Percentiles rank a stretch among this genome's conserved stretches.
These are phyloP conservation scores for Colletotrichum trifolii DNA, from an alignment of 2,329 filamentous ascomycete species.

Conservation along the genomic window DNA sequence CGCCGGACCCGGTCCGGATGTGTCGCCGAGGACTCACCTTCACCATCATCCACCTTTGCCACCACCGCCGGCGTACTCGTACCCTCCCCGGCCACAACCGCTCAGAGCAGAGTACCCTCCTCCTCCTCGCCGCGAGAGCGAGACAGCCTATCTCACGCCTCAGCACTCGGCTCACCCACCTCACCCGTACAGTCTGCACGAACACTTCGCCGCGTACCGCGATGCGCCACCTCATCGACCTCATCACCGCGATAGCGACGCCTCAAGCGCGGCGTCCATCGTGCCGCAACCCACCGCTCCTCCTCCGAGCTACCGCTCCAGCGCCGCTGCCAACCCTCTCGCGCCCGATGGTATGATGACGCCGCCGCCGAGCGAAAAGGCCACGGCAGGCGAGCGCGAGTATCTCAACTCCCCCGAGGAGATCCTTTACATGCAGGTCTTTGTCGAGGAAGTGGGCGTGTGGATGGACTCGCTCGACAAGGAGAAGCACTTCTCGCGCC, in stretches of 20 bases:
- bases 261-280: slow-evolving; percentile 52
- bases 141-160: slow-evolving; percentile 38
- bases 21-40: slow-evolving; percentile 27
- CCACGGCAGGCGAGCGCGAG: slow-evolving; percentile 57
- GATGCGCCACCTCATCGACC: slow-evolving; percentile 36
- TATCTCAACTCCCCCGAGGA: slow-evolving; percentile 82
- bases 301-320: slow-evolving; percentile 41
- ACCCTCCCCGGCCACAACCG: slow-evolving; percentile 15
- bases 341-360: slow-evolving; percentile 50
- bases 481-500: slow-evolving; percentile 85
- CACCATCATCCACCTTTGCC: slow-evolving; percentile 24
- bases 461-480: slow-evolving; percentile 96
- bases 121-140: slow-evolving; percentile 22
- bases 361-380: slow-evolving; percentile 53
- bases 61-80: slow-evolving; percentile 19
- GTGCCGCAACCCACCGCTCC: slow-evolving; percentile 49
- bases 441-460: slow-evolving; percentile 87
- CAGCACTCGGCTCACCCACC: slow-evolving; percentile 43
- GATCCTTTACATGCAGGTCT: slow-evolving; percentile 89
- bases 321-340: slow-evolving; percentile 38
- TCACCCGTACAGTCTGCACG: slow-evolving; percentile 26
- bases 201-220: slow-evolving; percentile 22
- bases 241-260: slow-evolving; percentile 48
- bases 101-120: slow-evolving; percentile 32
- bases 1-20: slow-evolving; percentile 22